Conservation (phyloP, 176 grass and related monocot genomes). For the Oryza meyeriana region DNA sequence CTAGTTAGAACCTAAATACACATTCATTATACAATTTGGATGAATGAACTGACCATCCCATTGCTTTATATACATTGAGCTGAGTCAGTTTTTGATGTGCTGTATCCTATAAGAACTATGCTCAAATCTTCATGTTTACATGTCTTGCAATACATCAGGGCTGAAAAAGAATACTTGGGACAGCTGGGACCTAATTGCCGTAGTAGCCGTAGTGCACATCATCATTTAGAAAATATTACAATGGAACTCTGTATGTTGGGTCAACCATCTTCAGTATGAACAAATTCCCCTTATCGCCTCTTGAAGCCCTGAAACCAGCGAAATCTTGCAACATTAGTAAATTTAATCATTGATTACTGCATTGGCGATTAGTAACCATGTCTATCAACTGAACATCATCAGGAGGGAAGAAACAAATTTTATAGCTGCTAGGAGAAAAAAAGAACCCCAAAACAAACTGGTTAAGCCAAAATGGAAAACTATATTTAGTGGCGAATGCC, state of each 20-base stretch:
- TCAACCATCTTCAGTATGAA: conserved; percentile 93
- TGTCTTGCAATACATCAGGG: not conserved
- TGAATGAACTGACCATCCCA: not conserved
- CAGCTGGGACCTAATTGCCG: not conserved
- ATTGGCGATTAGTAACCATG: not conserved
- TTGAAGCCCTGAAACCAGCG: conserved; percentile 64
- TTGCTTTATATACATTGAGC: not conserved
- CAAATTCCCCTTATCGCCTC: conserved; percentile 87
- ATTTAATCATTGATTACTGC: not conserved
- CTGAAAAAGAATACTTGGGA: conserved; percentile 2
- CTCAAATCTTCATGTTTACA: conserved; percentile 37
- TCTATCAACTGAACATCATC: conserved; percentile 12
- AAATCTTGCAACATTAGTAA: conserved; percentile 12
- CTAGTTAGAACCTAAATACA: not conserved
- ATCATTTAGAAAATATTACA: conserved; percentile 34
- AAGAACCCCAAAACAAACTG: not conserved
- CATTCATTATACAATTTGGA: not conserved
- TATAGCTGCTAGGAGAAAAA: not conserved
- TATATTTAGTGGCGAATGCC: too few species aligned
- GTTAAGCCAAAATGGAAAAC: not conserved
- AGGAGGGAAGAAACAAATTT: not conserved
- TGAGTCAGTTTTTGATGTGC: not conserved
- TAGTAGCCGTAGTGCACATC: not conserved
- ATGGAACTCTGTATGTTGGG: conserved; percentile 76
- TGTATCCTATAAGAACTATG: not conserved